Base-by-base conservation (phyloP, 441 rosid species). In the Croton setiger region DNA sequence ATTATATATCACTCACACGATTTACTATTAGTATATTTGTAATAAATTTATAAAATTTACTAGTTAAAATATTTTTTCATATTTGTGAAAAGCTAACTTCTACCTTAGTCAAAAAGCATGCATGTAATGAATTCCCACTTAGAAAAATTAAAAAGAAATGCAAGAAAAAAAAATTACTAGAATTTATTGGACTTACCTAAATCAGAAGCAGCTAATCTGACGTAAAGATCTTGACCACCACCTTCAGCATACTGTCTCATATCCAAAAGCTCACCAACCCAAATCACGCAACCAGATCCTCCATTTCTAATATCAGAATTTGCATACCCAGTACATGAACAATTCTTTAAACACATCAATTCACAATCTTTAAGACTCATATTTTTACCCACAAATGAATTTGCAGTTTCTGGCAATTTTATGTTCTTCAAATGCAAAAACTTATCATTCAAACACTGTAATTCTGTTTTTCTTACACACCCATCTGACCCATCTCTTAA, bases 321-420 rank as follows among this genome's bases (percentile, higher is more conserved):
- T 4, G 93, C 83, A 75, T 77, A 95, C 41, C 91, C 98, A 0
- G 82, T 84, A 57, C 98, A 95, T 27, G 87, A 78, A 78, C 98
- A 95, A 43, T 87, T 85, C 41, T 49, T 71, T 44, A 68, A 15
- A 53, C 99, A 95, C 60, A 71, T 27, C 20, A 66, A 55, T 27
- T 63, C 84, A 69, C 99, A 95, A 6, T 86, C 85, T 51, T 76
- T 80, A 1, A 85, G 49, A 20, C 72, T 80, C 80, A 84, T 78
- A 0, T 74, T 69, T 72, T 73, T 76, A 27, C 85, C 86, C 54
- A 84, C 86, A n/a, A 59, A 72, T 2, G 93, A 20, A 4, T 61
- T 67, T 8, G 66, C 21, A 52, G 87, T 83, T 47, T 88, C 93
- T 0, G 99, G 99, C 79, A 91, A 48, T 54, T 90, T 93, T 79